Evolutionary conservation across 163 green algal species (phyloP).

Genomic region (Trebouxiophyceae sp.): DNA sequence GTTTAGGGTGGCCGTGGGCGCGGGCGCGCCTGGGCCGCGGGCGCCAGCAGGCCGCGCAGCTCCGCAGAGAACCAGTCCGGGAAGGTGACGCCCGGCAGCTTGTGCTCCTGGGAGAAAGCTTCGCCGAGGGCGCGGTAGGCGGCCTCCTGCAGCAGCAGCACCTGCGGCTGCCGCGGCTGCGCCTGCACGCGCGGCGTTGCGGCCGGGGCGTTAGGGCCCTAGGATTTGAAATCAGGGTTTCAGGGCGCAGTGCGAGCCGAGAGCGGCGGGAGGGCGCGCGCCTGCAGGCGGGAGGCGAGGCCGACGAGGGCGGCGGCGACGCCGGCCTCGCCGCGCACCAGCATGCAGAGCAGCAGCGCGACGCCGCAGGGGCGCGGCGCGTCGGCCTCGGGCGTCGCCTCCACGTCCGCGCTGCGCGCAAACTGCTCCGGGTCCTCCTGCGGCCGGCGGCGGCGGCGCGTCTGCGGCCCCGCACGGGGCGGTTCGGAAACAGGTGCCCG

Average conservation of each 20-base stretch:
- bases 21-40: no score
- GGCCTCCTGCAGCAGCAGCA: conserved; percentile 57
- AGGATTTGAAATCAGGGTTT: no score
- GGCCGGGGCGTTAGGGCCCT: no score
- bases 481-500: no score
- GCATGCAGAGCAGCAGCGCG: conserved; percentile 71
- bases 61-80: conserved; percentile 55
- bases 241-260: no score
- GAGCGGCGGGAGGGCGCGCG: no score
- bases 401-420: conserved; percentile 54
- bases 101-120: conserved; percentile 50
- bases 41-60: conserved; percentile 42
- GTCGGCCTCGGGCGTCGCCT: conserved; percentile 65
- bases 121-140: conserved; percentile 68
- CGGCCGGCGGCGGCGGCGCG: no score
- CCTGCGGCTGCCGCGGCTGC: conserved; percentile 14
- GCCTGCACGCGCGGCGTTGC: no score
- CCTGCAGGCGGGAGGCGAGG: conserved; percentile 43
- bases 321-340: conserved; percentile 46
- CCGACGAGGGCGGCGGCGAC: conserved; percentile 45
- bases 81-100: conserved; percentile 44
- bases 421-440: conserved; percentile 50
- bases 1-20: no score
- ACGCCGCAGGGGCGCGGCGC: conserved; percentile 65
- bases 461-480: no score